Percentiles rank a stretch among this genome's conserved stretches.
phyloP scores from a whole-genome alignment of 1,139 yeast genomes.

The Kodamaea sp. region DNA sequence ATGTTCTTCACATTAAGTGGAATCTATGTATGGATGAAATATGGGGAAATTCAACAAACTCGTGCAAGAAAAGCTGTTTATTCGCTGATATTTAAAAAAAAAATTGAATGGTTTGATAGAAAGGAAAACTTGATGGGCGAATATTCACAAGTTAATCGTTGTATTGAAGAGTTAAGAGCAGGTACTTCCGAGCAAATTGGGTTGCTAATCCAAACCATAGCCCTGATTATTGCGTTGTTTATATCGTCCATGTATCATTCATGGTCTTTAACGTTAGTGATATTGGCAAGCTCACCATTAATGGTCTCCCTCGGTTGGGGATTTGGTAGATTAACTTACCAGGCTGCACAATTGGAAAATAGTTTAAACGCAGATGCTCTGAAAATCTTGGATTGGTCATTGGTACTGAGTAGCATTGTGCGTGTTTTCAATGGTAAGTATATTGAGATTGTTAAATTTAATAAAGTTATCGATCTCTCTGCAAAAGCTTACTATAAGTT shows the following conservation, averaged over 20 bases:
- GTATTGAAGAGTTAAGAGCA: slow-evolving; percentile 71
- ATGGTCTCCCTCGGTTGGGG: slow-evolving; percentile 48
- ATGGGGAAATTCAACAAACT: slow-evolving; percentile 70
- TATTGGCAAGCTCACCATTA: slow-evolving; percentile 69
- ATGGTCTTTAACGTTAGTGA: slow-evolving; percentile 79
- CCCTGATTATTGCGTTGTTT: slow-evolving; percentile 54
- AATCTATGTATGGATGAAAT: slow-evolving; percentile 57
- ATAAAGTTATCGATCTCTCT: slow-evolving; percentile 36
- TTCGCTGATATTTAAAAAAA: slow-evolving; percentile 31
- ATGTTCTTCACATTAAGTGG: slow-evolving; percentile 54
- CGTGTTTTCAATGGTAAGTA: slow-evolving; percentile 58
- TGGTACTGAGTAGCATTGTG: slow-evolving; percentile 57
- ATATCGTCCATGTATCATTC: slow-evolving; percentile 71
- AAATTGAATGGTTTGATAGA: slow-evolving; percentile 59
- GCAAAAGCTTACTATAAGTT: slow-evolving; percentile 46
- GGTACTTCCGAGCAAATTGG: slow-evolving; percentile 72
- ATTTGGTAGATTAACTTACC: slow-evolving; percentile 51
- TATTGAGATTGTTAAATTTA: slow-evolving; percentile 48
- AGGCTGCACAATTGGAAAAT: slow-evolving; percentile 57
- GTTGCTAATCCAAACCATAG: slow-evolving; percentile 46
- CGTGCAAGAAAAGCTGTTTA: slow-evolving; percentile 50
- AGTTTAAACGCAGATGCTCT: slow-evolving; percentile 52
- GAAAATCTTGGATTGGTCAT: slow-evolving; percentile 64
- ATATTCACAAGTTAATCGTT: slow-evolving; percentile 62
- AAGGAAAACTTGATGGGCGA: slow-evolving; percentile 56